Percentiles rank a stretch among this genome's conserved stretches.
phyloP scores from a whole-genome alignment of 2,329 filamentous ascomycete species.

The Calonectria hongkongensis region DNA sequence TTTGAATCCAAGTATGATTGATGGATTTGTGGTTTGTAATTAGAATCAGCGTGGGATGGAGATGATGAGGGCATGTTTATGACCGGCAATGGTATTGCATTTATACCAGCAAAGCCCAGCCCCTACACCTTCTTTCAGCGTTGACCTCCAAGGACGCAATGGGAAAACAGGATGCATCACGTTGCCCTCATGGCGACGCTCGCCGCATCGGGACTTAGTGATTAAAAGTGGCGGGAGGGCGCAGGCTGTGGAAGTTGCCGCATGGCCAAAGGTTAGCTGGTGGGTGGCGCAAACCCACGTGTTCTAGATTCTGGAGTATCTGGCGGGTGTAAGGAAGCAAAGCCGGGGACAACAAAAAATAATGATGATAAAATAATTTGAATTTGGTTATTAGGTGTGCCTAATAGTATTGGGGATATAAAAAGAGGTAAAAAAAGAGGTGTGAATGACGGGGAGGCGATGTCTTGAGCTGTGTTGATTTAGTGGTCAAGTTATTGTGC shows the following conservation, averaged over 20 bases:
- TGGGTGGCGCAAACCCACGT: not conserved
- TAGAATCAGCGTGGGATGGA: not conserved
- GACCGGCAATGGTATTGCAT: not conserved
- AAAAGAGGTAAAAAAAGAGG: too few relatives aligned
- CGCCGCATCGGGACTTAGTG: not conserved
- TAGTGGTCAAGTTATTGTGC: too few relatives aligned
- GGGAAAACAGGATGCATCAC: not conserved
- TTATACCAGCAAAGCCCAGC: not conserved
- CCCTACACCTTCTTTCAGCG: not conserved
- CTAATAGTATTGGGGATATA: too few relatives aligned
- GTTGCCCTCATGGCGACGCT: not conserved
- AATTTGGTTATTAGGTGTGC: too few relatives aligned
- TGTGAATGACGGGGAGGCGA: too few relatives aligned
- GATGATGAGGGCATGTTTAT: too few relatives aligned
- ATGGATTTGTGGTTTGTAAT: not conserved
- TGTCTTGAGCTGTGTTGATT: too few relatives aligned
- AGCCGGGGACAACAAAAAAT: too few relatives aligned
- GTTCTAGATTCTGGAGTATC: conserved; percentile 10
- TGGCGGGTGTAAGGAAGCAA: not conserved
- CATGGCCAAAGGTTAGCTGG: not conserved
- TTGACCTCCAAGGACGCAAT: conserved; percentile 1
- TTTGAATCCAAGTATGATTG: not conserved
- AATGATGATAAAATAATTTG: too few relatives aligned
- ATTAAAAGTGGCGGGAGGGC: not conserved
- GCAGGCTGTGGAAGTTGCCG: conserved; percentile 24